These are phyloP conservation scores for Blechomonas ayalai DNA, from an alignment of 208 protist genomes.

Conservation along the genomic window DNA sequence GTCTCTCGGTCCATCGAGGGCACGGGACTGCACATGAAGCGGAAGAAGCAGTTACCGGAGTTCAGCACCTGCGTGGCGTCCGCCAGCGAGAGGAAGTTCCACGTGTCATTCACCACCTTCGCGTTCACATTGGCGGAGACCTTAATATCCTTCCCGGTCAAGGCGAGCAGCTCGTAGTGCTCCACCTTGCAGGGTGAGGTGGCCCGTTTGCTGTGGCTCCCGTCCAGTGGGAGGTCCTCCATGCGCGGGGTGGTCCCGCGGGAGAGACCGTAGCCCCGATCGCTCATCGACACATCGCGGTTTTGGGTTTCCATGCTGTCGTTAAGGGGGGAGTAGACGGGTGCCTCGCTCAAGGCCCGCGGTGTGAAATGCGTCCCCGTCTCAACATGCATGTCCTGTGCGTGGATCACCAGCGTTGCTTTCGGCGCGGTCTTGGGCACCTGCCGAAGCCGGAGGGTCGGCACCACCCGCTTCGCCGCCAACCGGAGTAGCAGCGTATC, in stretches of 20 bases:
- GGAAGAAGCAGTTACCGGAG: slow-evolving; percentile 59
- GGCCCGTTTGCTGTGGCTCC: neutral
- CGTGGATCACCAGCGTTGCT: slow-evolving; percentile 55
- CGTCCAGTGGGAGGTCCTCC: no score
- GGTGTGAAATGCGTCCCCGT: neutral
- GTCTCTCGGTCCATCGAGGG: slow-evolving; percentile 30
- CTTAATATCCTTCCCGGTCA: slow-evolving; percentile 45
- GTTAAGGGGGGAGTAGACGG: no score
- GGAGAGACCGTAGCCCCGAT: no score
- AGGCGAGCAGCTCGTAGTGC: slow-evolving; percentile 72
- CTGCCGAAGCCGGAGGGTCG: slow-evolving; percentile 53
- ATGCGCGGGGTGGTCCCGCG: no score
- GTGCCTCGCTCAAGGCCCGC: no score
- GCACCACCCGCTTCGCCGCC: slow-evolving; percentile 44
- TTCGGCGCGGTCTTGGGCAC: neutral
- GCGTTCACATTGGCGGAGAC: slow-evolving; percentile 25
- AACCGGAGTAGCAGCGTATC: slow-evolving; percentile 52
- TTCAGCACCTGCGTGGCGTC: slow-evolving; percentile 36
- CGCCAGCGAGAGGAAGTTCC: slow-evolving; percentile 69
- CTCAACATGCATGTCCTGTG: slow-evolving; percentile 42
- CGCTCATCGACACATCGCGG: no score
- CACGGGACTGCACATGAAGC: slow-evolving; percentile 58
- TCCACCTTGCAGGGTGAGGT: slow-evolving; percentile 22
- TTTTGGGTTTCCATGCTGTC: no score
- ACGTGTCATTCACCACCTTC: slow-evolving; percentile 39